Evolutionary conservation across 73 alveolate genomes (phyloP).

Genomic region (Paramecium caudatum): DNA sequence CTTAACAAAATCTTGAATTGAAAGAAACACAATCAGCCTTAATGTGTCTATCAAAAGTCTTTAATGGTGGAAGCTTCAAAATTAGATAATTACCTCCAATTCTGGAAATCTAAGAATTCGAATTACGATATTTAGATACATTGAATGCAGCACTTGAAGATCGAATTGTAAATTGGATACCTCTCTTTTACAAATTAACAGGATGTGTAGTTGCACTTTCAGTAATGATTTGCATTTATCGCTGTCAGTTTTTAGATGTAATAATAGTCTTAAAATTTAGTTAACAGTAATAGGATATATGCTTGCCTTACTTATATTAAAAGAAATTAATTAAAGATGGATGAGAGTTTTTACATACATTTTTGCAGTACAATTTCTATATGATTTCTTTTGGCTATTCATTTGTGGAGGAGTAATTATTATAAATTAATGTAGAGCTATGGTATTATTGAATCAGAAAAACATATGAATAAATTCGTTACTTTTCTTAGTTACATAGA

Average conservation of each 20-base stretch:
- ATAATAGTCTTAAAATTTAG: background rate
- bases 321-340: constrained; percentile 26
- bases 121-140: constrained; percentile 16
- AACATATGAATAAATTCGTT: constrained; percentile 4
- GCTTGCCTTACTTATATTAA: background rate
- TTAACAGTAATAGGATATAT: constrained; percentile 15
- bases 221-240: background rate
- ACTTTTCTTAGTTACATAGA: background rate
- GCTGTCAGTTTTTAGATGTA: constrained; percentile 31
- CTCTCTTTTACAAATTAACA: constrained; percentile 20
- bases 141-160: background rate
- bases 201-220: constrained; percentile 31
- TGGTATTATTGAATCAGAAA: constrained; percentile 9
- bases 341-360: constrained; percentile 44
- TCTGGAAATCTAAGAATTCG: constrained; percentile 41
- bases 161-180: background rate
- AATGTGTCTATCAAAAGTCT: background rate
- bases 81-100: constrained; percentile 23
- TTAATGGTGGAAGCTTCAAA: constrained; percentile 4
- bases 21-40: constrained; percentile 28
- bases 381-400: constrained; percentile 37
- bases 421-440: background rate
- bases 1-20: background rate
- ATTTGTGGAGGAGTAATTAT: constrained; percentile 52
- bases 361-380: constrained; percentile 19